phyloP scores from a whole-genome alignment of 805 yeast species.

The Saccharomycopsis sp. region DNA sequence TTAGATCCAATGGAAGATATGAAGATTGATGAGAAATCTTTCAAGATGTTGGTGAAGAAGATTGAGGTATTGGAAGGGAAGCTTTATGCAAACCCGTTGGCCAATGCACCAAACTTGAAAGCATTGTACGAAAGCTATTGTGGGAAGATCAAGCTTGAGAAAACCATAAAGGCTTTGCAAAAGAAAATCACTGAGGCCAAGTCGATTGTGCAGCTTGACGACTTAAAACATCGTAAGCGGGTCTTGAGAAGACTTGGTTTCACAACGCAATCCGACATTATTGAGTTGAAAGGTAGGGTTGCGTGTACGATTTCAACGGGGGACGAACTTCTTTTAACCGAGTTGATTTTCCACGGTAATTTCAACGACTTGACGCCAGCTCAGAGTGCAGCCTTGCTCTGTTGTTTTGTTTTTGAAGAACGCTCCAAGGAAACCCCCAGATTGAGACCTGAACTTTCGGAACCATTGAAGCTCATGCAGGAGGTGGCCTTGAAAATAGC shows the following conservation, averaged over 20 bases:
- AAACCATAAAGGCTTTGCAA: conserved; percentile 49
- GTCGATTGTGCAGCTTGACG: conserved; percentile 89
- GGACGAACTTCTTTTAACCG: conserved; percentile 74
- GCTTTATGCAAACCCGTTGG: conserved; percentile 57
- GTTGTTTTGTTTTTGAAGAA: conserved; percentile 96
- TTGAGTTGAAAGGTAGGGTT: conserved; percentile 93
- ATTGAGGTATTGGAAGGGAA: conserved; percentile 76
- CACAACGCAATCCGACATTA: conserved; percentile 77
- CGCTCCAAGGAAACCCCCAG: conserved; percentile 83
- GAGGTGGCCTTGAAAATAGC: conserved; percentile 91
- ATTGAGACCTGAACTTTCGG: conserved; percentile 82
- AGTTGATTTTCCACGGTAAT: conserved; percentile 89
- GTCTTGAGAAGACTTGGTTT: conserved; percentile 89
- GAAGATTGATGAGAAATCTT: conserved; percentile 67
- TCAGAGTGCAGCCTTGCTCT: conserved; percentile 84
- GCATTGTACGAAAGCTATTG: conserved; percentile 59
- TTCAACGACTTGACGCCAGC: conserved; percentile 82
- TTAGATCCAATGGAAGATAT: conserved; percentile 87
- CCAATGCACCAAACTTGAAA: conserved; percentile 49
- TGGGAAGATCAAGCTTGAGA: conserved; percentile 51
- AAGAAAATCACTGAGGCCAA: conserved; percentile 72
- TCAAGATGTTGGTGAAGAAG: conserved; percentile 61
- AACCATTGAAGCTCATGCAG: conserved; percentile 79
- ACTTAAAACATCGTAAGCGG: conserved; percentile 83
- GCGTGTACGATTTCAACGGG: conserved; percentile 96